These are phyloP conservation scores for Geranium rotundifolium DNA, from an alignment of 345 rosid species.

Conservation along the genomic window DNA sequence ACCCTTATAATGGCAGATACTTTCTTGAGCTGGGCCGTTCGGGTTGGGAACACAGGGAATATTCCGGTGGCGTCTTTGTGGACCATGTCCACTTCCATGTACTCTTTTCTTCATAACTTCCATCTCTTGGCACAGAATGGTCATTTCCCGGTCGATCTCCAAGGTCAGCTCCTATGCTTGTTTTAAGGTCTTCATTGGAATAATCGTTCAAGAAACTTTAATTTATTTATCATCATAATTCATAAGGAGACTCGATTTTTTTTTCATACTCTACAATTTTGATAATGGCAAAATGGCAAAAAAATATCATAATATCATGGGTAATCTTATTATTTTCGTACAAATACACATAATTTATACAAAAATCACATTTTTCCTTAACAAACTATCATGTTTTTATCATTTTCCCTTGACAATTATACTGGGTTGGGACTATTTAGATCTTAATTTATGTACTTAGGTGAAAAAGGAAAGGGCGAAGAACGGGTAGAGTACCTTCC, in stretches of 20 bases:
- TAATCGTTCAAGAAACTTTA: too few relatives aligned
- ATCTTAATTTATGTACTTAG: neutral
- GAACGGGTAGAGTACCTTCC: conserved; percentile 28
- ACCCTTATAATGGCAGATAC: conserved; percentile 19
- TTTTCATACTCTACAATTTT: too few relatives aligned
- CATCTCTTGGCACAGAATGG: neutral
- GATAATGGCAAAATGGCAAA: too few relatives aligned
- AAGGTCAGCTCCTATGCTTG: neutral
- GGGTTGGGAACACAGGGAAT: conserved; percentile 18
- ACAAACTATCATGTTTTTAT: too few relatives aligned
- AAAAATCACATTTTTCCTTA: too few relatives aligned
- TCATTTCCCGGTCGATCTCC: neutral
- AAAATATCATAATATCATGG: too few relatives aligned
- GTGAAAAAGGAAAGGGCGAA: conserved; percentile 17
- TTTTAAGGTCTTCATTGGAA: too few relatives aligned
- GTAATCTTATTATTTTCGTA: too few relatives aligned
- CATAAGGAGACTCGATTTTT: too few relatives aligned
- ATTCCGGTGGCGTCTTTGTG: conserved; percentile 32
- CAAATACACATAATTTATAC: too few relatives aligned
- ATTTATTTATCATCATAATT: too few relatives aligned
- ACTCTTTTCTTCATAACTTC: conserved; percentile 21
- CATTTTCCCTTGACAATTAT: too few relatives aligned
- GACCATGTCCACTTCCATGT: conserved; percentile 20
- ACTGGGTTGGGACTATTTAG: conserved; percentile 6
- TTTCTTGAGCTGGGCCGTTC: conserved; percentile 18